A percentile compares a stretch with the other conserved stretches of the same genome.
Conservation (phyloP, 345 rosid species). For the Clarkia xantiana region DNA sequence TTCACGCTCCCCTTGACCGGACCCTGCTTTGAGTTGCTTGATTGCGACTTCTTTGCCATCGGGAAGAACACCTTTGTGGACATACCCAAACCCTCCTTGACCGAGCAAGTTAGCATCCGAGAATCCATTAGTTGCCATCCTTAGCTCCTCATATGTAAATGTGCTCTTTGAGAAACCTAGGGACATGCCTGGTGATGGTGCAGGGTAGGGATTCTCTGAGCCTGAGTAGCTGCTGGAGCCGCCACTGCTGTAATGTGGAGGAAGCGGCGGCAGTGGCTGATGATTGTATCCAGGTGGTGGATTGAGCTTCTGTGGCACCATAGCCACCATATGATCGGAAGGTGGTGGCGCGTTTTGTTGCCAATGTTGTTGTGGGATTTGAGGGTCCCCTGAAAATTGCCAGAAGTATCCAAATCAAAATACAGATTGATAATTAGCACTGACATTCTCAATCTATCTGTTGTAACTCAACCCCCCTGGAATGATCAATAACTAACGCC, state of each 20-base stretch:
- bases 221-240: constrained; percentile 55
- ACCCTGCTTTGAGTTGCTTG: constrained; percentile 50
- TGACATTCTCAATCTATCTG: no score
- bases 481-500: no score
- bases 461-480: no score
- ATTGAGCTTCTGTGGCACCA: constrained; percentile 14
- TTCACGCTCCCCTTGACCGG: constrained; percentile 55
- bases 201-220: constrained; percentile 35
- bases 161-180: constrained; percentile 57
- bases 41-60: constrained; percentile 51
- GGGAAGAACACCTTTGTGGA: constrained; percentile 52
- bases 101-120: constrained; percentile 52
- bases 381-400: constrained; percentile 32
- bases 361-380: constrained; percentile 45
- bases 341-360: constrained; percentile 43
- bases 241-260: constrained; percentile 14
- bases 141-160: constrained; percentile 44
- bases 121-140: constrained; percentile 49
- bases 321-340: constrained; percentile 10
- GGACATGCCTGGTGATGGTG: constrained; percentile 43
- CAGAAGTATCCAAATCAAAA: background rate
- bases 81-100: constrained; percentile 64
- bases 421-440: no score
- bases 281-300: constrained; percentile 3
- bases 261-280: constrained; percentile 12